These are phyloP conservation scores for Rauvolfia tetraphylla DNA, from an alignment of 257 asterid genomes.

Conservation along the genomic window DNA sequence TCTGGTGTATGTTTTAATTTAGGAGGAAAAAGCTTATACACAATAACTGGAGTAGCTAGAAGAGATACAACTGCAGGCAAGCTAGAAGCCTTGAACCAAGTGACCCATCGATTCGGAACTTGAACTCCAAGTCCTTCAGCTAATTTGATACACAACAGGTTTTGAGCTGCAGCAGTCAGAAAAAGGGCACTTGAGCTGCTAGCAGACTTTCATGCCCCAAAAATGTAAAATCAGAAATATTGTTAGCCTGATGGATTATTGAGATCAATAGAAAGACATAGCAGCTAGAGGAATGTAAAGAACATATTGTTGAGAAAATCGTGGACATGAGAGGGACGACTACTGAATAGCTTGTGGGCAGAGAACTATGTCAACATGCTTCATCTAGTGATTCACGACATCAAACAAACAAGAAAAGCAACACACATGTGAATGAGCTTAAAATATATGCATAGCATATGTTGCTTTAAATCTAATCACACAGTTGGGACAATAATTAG, in stretches of 20 bases:
- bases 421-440: not conserved
- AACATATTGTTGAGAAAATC: not conserved
- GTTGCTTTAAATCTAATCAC: not conserved
- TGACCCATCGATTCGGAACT: slow-evolving; percentile 56
- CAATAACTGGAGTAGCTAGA: slow-evolving; percentile 46
- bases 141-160: slow-evolving; percentile 59
- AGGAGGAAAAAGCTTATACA: slow-evolving; percentile 68
- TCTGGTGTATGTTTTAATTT: slow-evolving; percentile 66
- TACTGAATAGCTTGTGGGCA: not conserved
- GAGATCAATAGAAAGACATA: not conserved
- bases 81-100: slow-evolving; percentile 64
- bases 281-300: not conserved
- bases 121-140: slow-evolving; percentile 73
- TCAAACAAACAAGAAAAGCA: not conserved
- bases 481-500: too few species aligned
- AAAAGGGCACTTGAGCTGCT: slow-evolving; percentile 72
- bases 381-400: not conserved
- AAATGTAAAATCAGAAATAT: slow-evolving; percentile 8
- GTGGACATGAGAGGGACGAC: not conserved
- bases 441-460: not conserved
- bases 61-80: slow-evolving; percentile 50
- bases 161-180: slow-evolving; percentile 86
- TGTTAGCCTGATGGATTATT: not conserved
- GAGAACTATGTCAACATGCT: not conserved
- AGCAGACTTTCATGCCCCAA: slow-evolving; percentile 41